Percentiles rank a stretch among this genome's conserved stretches.
Conservation (phyloP, 1,284 basidiomycete species). For the Ustilago tritici region DNA sequence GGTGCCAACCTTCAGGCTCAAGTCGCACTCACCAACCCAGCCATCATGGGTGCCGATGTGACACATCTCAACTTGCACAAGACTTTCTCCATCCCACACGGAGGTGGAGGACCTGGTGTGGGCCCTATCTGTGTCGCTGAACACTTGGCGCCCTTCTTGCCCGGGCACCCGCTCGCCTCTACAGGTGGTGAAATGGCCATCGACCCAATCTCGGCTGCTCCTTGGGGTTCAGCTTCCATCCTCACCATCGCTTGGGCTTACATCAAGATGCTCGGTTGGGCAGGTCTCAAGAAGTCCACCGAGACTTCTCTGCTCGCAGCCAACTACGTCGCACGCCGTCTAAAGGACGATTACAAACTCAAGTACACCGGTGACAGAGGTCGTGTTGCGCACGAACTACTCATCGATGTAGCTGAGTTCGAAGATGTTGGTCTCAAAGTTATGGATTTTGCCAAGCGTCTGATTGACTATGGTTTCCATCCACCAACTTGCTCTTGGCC, state of each 20-base stretch:
- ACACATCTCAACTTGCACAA: slow-evolving; percentile 99
- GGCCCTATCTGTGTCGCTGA: slow-evolving; percentile 94
- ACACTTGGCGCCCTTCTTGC: slow-evolving; percentile 94
- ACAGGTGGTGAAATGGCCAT: slow-evolving; percentile 82
- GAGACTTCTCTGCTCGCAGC: slow-evolving; percentile 90
- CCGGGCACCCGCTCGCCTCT: slow-evolving; percentile 84
- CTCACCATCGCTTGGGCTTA: slow-evolving; percentile 94
- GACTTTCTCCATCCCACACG: slow-evolving; percentile 94
- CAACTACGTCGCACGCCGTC: slow-evolving; percentile 93
- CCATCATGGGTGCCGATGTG: slow-evolving; percentile 93
- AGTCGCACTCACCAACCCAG: slow-evolving; percentile 94
- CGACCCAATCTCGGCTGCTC: slow-evolving; percentile 88
- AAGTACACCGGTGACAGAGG: slow-evolving; percentile 90
- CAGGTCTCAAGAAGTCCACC: slow-evolving; percentile 85
- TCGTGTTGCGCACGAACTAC: slow-evolving; percentile 91
- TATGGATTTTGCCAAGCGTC: slow-evolving; percentile 92
- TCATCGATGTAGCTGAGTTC: slow-evolving; percentile 95
- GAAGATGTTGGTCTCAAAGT: slow-evolving; percentile 89
- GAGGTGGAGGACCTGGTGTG: slow-evolving; percentile 95
- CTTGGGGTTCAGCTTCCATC: slow-evolving; percentile 93
- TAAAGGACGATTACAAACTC: slow-evolving; percentile 86
- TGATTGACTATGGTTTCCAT: slow-evolving; percentile 75
- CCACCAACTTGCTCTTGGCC: slow-evolving; percentile 68
- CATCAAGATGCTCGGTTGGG: slow-evolving; percentile 86
- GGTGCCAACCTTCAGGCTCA: slow-evolving; percentile 95